Evolutionary conservation across 164 flowering plant species (phyloP).

Genomic region (Protea cynaroides): DNA sequence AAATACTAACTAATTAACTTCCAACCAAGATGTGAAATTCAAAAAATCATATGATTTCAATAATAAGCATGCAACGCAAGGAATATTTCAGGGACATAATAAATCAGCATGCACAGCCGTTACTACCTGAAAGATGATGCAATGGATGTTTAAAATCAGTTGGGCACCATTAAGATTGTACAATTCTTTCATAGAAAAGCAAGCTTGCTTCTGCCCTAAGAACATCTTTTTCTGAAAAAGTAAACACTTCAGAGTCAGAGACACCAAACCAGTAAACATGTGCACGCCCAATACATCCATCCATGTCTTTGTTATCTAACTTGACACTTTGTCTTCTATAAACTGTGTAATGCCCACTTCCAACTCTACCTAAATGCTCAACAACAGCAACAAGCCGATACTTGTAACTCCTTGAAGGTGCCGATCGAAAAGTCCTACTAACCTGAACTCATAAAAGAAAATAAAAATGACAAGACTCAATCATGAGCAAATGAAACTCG

Average conservation of each 20-base stretch:
- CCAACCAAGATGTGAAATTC: too few relatives aligned
- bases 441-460: slow-evolving; percentile 24
- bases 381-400: slow-evolving; percentile 82
- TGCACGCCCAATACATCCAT: slow-evolving; percentile 11
- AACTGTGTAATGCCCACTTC: slow-evolving; percentile 88
- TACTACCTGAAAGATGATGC: neutral
- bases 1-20: too few relatives aligned
- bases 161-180: slow-evolving; percentile 8
- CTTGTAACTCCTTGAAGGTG: slow-evolving; percentile 17
- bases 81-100: too few relatives aligned
- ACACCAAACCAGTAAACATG: slow-evolving; percentile 53
- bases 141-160: neutral
- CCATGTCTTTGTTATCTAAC: slow-evolving; percentile 16
- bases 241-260: slow-evolving; percentile 63
- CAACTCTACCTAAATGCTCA: slow-evolving; percentile 76
- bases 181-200: slow-evolving; percentile 74
- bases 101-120: too few relatives aligned
- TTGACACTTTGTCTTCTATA: slow-evolving; percentile 48
- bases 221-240: slow-evolving; percentile 58
- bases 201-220: slow-evolving; percentile 79
- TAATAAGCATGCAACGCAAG: too few relatives aligned
- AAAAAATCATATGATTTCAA: too few relatives aligned
- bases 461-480: neutral
- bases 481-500: neutral
- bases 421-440: neutral